These are phyloP conservation scores for Deuterostichococcus epilithicus DNA, from an alignment of 139 green algal species.

Conservation along the genomic window DNA sequence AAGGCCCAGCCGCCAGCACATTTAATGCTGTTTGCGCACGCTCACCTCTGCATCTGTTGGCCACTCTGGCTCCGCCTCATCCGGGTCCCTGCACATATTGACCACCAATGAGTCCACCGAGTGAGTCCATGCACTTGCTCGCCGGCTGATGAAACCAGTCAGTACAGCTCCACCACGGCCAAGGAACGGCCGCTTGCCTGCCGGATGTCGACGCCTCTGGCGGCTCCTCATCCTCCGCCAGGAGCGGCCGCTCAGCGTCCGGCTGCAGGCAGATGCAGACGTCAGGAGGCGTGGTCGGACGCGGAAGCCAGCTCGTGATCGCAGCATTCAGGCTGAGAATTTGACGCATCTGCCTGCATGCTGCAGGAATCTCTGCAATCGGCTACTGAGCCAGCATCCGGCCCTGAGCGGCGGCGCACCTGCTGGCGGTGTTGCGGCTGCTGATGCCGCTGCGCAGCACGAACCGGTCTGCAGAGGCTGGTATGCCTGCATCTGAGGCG, in stretches of 20 bases:
- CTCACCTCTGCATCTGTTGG: background rate
- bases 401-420: background rate
- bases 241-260: background rate
- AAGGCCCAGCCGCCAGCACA: too few relatives aligned
- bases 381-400: background rate
- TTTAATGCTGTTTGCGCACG: background rate
- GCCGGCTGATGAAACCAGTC: background rate
- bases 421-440: background rate
- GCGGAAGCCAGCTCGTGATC: background rate
- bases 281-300: background rate
- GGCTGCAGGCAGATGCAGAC: background rate
- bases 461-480: too few relatives aligned
- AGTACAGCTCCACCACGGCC: background rate
- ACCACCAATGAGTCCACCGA: background rate
- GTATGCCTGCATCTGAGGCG: too few relatives aligned
- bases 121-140: background rate
- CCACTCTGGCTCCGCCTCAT: background rate
- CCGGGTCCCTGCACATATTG: background rate
- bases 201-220: constrained; percentile 2
- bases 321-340: background rate
- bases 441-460: too few relatives aligned
- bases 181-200: background rate
- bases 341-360: background rate
- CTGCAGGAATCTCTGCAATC: background rate
- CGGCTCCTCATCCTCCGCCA: background rate